phyloP scores from a whole-genome alignment of 148 eudicot species.

The Mesembryanthemum crystallinum region DNA sequence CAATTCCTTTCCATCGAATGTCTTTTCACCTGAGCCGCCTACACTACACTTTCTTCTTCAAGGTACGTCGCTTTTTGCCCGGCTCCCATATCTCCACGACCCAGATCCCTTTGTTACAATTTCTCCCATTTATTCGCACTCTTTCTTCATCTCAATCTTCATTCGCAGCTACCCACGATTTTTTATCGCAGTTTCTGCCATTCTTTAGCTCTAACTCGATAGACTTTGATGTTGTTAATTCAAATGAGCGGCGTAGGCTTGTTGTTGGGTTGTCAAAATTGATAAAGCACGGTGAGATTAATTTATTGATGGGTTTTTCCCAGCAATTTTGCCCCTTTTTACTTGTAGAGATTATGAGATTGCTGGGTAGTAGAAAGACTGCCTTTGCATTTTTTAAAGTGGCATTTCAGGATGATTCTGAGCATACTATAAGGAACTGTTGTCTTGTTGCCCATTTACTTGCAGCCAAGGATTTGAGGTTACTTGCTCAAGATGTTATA shows the following conservation, averaged over 20 bases:
- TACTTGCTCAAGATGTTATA: conserved; percentile 73
- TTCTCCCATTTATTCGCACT: conserved; percentile 16
- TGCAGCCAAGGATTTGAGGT: conserved; percentile 33
- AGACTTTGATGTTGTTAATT: conserved; percentile 40
- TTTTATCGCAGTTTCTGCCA: conserved; percentile 62
- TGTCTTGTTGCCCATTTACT: conserved; percentile 60
- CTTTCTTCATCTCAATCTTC: conserved; percentile 23
- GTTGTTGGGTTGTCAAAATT: conserved; percentile 49
- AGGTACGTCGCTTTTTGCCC: conserved; percentile 39
- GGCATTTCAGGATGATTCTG: conserved; percentile 49
- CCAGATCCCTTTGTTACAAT: conserved; percentile 18
- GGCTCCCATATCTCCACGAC: conserved; percentile 20
- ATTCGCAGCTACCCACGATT: conserved; percentile 24
- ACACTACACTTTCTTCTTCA: conserved; percentile 23
- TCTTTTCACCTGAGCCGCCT: conserved; percentile 36
- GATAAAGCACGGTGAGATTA: conserved; percentile 38
- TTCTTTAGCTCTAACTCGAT: conserved; percentile 18
- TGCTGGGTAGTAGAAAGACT: conserved; percentile 38
- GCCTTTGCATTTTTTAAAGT: conserved; percentile 66
- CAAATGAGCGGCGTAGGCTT: conserved; percentile 56
- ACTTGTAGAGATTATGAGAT: conserved; percentile 59
- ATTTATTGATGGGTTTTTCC: conserved; percentile 44
- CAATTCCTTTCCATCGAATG: conserved; percentile 35
- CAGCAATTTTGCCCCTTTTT: conserved; percentile 54
- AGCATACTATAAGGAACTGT: conserved; percentile 38